These are phyloP conservation scores for Vitis hybrid DNA, from an alignment of 177 flowering plant species.

Conservation along the genomic window DNA sequence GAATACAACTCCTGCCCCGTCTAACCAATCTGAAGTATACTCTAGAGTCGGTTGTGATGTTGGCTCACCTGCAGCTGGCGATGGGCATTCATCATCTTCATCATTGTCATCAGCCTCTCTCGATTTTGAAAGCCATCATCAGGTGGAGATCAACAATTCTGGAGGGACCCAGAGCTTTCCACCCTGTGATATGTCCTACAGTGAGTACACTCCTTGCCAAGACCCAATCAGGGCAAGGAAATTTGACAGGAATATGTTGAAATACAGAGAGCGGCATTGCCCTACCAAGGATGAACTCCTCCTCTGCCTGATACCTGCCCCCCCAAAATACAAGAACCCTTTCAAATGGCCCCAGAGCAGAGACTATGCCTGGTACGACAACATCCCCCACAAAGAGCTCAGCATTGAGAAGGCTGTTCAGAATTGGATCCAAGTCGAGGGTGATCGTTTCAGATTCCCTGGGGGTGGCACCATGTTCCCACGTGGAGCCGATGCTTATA, in stretches of 20 bases:
- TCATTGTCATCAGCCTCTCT: constrained; percentile 28
- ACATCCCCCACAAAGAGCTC: constrained; percentile 88
- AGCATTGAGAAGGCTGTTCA: constrained; percentile 92
- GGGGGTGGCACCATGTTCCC: constrained; percentile 98
- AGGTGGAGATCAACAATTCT: constrained; percentile 40
- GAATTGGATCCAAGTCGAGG: constrained; percentile 94
- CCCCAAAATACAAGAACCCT: constrained; percentile 84
- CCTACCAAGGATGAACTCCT: constrained; percentile 66
- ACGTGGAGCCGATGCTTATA: constrained; percentile 86
- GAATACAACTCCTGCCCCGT: constrained; percentile 26
- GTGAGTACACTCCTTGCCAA: constrained; percentile 89
- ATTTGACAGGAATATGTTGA: constrained; percentile 65
- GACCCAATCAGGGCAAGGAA: constrained; percentile 56
- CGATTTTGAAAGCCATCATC: constrained; percentile 75
- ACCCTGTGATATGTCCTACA: constrained; percentile 59
- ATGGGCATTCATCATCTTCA: constrained; percentile 8
- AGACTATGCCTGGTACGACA: constrained; percentile 87
- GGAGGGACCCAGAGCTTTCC: constrained; percentile 28
- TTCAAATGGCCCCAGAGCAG: constrained; percentile 96
- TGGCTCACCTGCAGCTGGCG: background rate
- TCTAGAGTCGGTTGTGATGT: constrained; percentile 33
- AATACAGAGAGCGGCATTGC: constrained; percentile 85
- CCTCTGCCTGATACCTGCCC: constrained; percentile 79
- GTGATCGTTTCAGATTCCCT: constrained; percentile 79
- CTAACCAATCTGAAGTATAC: constrained; percentile 31